Base-by-base conservation (phyloP, 2,329 filamentous ascomycete species). In the Ceratocystis variospora region DNA sequence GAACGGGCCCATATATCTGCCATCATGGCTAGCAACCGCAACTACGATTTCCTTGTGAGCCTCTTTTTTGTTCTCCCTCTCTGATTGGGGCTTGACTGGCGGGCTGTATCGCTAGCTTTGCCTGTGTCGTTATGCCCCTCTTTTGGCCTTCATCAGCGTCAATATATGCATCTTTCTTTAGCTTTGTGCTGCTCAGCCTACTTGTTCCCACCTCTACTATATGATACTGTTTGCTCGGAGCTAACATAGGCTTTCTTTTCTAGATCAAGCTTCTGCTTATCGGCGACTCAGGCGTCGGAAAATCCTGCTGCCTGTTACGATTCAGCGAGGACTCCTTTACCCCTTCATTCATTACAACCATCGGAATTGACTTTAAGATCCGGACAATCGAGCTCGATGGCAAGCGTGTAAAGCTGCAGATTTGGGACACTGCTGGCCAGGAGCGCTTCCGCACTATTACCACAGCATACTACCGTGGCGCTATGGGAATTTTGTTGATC, bases 331-430 rank as follows among this genome's bases (percentile, higher is more conserved):
- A 96, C 81, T 95, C 90, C 61, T 96, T 96, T 80, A 96, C 92
- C 64, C 92, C 92, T 55, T 96, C 90, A 72, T 96, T 96, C 82
- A 96, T 96, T 81, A 96, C 92, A 69, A 99, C 94, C 70, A 99
- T 99, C 78, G 94, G 94, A 72, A 97, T 99, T 80, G 94, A 99
- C 80, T 99, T 99, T 82, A 99, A 99, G 84, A 99, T 99, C 76
- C 86, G 94, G 71, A 99, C 94, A 70, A 99, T 99, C 79, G 94
- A 99, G 80, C 83, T 99, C 72, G 94, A 99, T 79, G 93, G 93
- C 76, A 99, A 99, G 85, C 85, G 93, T 70, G 94, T 99, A 73
- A 99, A 99, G 83, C 80, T 99, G 75, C 94, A 99, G 81, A 99
- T 99, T 79, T 99, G 94, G 94, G 94, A 99, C 75, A 99, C 94